Evolutionary conservation across 768 basidiomycete species (phyloP), one percentile per base, ranked within the genome.

Genomic region (Omphalotus guepiniiformis): DNA sequence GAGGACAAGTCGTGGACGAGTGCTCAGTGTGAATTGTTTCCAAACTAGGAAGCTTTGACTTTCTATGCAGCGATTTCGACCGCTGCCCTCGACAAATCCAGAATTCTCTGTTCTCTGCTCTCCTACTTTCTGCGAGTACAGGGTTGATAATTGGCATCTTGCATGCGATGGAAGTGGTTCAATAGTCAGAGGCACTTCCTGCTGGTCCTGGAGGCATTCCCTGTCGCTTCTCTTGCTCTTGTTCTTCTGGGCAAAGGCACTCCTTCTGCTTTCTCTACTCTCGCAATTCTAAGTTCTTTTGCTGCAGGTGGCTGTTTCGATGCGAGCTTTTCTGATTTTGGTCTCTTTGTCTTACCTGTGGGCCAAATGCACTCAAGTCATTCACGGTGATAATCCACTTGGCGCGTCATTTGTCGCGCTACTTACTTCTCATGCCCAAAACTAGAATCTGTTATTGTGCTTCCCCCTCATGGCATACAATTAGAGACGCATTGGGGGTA

Each of bases 381-480:
- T 80, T 13, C 72, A 73, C 58, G 79, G 79, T 81, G 55, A 19
- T 47, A 45, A 35, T 25, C 13, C 22, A 11, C 22, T 16, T 13
- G n/a, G n/a, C n/a, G n/a, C n/a, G n/a, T n/a, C n/a, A 15, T 11
- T 19, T 15, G 6, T 9, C 34, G 1, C 27, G 15, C 9, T 30
- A 16, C 4, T 22, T 4, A 34, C 28, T 39, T 34, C 13, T 22
- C 13, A 12, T 49, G 32, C 41, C 42, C 48, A 29, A 53, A 35
- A 39, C 42, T 52, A 90, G 88, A 91, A 65, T 88, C 85, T 16
- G 66, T 90, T 3, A 62, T 88, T 35, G 69, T 85, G 29, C 60
- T 89, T 37, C 82, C 83, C 6, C 67, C 72, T 1, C 78, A 85
- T 44, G 88, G 88, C 9, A 68, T 92, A 34, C 89, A 91, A 57